Evolutionary conservation across 441 rosid species (phyloP), one percentile per base, ranked within the genome.

Genomic region (Raphanus hybrid): DNA sequence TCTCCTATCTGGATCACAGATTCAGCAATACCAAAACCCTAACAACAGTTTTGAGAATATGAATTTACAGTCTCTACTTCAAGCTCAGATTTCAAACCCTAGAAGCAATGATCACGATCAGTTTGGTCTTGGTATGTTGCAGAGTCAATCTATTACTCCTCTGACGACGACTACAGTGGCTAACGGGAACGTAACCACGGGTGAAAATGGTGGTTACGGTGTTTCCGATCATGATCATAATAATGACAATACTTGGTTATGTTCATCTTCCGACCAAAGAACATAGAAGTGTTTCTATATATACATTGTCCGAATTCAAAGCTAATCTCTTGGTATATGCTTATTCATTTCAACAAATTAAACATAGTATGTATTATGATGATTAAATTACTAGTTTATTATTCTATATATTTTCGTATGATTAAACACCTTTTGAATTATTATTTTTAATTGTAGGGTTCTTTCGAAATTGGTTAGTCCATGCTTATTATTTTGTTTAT

Each of bases 171-270:
- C 77, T 18, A 26, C 63, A 81, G 78, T 29, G 80, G 73, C 27
- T 60, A 74, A 77, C 37, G 71, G 78, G 50, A 73, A 74, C 61
- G 70, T 70, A 58, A 77, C 55, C 59, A 64, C 76, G 18, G 84
- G 77, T 43, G 87, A 76, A 35, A 81, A 80, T 16, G 91, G 87
- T 50, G 37, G 71, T 23, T 84, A 75, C 78, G 74, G 73, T 54
- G 74, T 37, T 29, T 29, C 70, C 6, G 72, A 64, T 20, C 71
- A 66, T 32, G 73, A 66, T 67, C 69, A 57, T 35, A 55, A 64
- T 74, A 82, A 76, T 80, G 86, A 91, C 79, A 97, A 88, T 82
- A 85, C 94, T 54, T 90, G 98, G 98, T 85, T 93, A 82, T 92
- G 94, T 81, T 87, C 96, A 39, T 88, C 94, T 61, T 90, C 89